Evolutionary conservation across 2,329 filamentous ascomycete genomes (phyloP).

Genomic region (Aaosphaeria pasadenensis): DNA sequence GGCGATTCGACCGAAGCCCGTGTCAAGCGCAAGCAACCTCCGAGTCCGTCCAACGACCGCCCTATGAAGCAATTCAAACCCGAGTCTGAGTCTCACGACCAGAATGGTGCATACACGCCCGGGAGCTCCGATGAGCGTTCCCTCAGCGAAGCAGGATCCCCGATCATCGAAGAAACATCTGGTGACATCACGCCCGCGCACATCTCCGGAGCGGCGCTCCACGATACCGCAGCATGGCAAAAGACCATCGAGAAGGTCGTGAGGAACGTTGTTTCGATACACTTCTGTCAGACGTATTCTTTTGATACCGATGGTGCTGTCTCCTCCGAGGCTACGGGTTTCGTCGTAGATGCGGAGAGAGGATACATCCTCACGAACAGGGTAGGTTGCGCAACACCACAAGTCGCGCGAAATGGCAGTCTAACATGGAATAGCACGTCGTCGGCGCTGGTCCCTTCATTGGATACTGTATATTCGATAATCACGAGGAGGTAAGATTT

Average conservation of each 20-base stretch:
- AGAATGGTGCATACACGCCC: constrained; percentile 26
- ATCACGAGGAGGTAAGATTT: constrained; percentile 72
- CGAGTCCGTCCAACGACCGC: constrained; percentile 48
- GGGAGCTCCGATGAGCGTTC: constrained; percentile 13
- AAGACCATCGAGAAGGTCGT: constrained; percentile 92
- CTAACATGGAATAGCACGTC: constrained; percentile 62
- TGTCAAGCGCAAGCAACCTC: constrained; percentile 56
- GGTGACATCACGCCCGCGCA: constrained; percentile 40
- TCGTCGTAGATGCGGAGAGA: constrained; percentile 91
- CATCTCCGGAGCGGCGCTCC: constrained; percentile 44
- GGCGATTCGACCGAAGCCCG: constrained; percentile 46
- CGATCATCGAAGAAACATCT: constrained; percentile 37
- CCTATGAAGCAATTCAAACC: constrained; percentile 56
- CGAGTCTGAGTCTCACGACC: constrained; percentile 41
- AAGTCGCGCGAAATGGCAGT: too few relatives aligned
- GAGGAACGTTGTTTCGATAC: constrained; percentile 94
- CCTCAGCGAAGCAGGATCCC: constrained; percentile 9
- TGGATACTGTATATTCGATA: constrained; percentile 98
- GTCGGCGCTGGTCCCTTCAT: constrained; percentile 95
- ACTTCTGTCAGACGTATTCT: constrained; percentile 96
- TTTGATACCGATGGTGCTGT: constrained; percentile 96
- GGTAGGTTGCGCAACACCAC: constrained; percentile 13
- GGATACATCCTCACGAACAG: constrained; percentile 62
- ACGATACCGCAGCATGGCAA: constrained; percentile 86
- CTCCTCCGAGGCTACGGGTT: constrained; percentile 93